A percentile compares a stretch with the other conserved stretches of the same genome.
Evolutionary conservation across 2,329 filamentous ascomycete species (phyloP).

Genomic region (Exophiala mesophila): DNA sequence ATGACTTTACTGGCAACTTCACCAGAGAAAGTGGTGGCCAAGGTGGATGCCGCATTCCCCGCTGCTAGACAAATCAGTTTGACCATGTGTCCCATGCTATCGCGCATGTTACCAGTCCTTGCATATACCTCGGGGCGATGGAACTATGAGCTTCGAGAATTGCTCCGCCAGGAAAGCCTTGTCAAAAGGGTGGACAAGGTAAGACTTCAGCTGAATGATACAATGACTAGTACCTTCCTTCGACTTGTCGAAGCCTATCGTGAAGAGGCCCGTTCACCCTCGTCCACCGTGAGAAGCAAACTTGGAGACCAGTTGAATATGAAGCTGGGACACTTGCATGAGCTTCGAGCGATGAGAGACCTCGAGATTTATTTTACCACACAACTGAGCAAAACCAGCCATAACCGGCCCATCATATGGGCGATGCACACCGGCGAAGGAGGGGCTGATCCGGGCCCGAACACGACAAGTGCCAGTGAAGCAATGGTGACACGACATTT

Average conservation of each 20-base stretch:
- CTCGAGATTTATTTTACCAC: slow-evolving; percentile 3
- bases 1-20: background rate
- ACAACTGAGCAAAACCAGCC: background rate
- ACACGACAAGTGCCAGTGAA: background rate
- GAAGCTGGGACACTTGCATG: background rate
- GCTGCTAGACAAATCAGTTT: background rate
- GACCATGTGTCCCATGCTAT: background rate
- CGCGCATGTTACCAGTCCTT: background rate
- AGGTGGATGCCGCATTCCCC: background rate
- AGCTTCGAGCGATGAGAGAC: background rate
- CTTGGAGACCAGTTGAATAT: background rate
- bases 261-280: background rate
- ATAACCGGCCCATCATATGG: slow-evolving; percentile 3
- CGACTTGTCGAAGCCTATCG: background rate
- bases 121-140: background rate
- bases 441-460: background rate
- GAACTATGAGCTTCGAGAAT: slow-evolving; percentile 1
- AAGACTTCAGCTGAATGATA: background rate
- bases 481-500: slow-evolving; percentile 1
- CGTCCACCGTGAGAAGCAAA: background rate
- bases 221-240: background rate
- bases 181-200: background rate
- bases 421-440: background rate
- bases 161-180: background rate
- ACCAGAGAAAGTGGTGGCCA: slow-evolving; percentile 1